Evolutionary conservation across 2,329 filamentous ascomycete genomes (phyloP), one percentile per base, ranked within the genome.

Genomic region (Paramyrothecium sp.): DNA sequence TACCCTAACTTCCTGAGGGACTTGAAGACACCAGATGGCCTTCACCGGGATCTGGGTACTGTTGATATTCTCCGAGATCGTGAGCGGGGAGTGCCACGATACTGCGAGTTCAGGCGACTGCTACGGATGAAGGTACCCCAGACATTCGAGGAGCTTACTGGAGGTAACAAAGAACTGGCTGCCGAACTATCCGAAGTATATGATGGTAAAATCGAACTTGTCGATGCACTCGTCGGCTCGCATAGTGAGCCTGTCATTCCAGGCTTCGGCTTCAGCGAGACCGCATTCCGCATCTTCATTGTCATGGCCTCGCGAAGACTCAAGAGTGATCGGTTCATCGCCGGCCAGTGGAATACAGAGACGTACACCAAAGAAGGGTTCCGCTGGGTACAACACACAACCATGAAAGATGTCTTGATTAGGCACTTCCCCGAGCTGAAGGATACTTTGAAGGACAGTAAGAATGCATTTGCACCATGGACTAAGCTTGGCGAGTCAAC

Each of bases 211-310:
- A 67, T 80, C 20, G 72, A 76, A 44, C 67, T 67, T 13, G 75
- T 80, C 0, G 78, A 80, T 56, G 60, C 72, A 1, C 65, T 80
- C 1, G 70, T 80, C 2, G 78, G 77, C 0, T 75, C 69, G 30
- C 73, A 74, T 33, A 68, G 71, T 49, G 78, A 80, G 61, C 75
- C 75, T 0, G 55, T 79, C 7, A 74, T 75, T 4, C 65, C 72
- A 33, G 78, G 77, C 0, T 80, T 80, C 53, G 78, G 77, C 0
- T 80, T 80, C 62, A 76, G 72, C 58, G 78, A 80, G 54, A 80
- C 77, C 2, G 77, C 77, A 2, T 80, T 80, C 60, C 64, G 76
- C 0, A 67, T 79, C 2, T 79, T 79, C 56, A 76, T 79, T 41
- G 59, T 78, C 2, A 79, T 79, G 76, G 77, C 76, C 1, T 73